Evolutionary conservation across 805 yeast genomes (phyloP), one percentile per base, ranked within the genome.

Genomic region (Candida maris): DNA sequence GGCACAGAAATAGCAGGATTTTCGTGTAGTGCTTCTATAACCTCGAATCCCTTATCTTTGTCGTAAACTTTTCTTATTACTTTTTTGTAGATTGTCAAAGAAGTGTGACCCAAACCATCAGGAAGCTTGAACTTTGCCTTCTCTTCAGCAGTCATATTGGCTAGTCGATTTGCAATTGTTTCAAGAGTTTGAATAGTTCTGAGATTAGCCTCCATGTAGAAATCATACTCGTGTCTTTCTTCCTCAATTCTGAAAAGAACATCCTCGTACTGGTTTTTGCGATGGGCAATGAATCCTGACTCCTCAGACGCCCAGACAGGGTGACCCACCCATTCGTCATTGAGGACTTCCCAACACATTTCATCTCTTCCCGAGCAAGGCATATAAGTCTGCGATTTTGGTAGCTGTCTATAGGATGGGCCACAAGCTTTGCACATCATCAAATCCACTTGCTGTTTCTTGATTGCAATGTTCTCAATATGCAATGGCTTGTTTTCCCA

Each of bases 221-320:
- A 89, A 58, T 93, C 99, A 60, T 89, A 93, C 61, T 93, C 98
- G 49, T 89, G 95, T 57, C 99, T 79, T 64, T 93, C 98, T 59
- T 93, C 98, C 62, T 93, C 98, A 40, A 89, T 86, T 58, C 95
- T 82, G 67, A 88, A 89, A 37, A 93, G 65, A 33, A 93, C 85
- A 60, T 93, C 99, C 62, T 93, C 99, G 59, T 91, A 93, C 65
- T 93, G 98, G 58, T 93, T 93, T 63, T 93, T 93, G 47, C 97
- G 78, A 61, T 93, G 99, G n/a, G 98, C 96, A 57, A 93, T 89
- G 53, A 91, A 93, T 0, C 98, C 99, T 9, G 96, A 85, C 61
- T 93, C 99, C 61, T 93, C 99, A 0, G 97, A 91, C 4, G 97
- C 98, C 99, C 99, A 93, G n/a, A 96, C 94, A 16, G 99, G 99